These are phyloP conservation scores for Aspergillus ibericus DNA, from an alignment of 2,329 filamentous ascomycete species.

Conservation along the genomic window DNA sequence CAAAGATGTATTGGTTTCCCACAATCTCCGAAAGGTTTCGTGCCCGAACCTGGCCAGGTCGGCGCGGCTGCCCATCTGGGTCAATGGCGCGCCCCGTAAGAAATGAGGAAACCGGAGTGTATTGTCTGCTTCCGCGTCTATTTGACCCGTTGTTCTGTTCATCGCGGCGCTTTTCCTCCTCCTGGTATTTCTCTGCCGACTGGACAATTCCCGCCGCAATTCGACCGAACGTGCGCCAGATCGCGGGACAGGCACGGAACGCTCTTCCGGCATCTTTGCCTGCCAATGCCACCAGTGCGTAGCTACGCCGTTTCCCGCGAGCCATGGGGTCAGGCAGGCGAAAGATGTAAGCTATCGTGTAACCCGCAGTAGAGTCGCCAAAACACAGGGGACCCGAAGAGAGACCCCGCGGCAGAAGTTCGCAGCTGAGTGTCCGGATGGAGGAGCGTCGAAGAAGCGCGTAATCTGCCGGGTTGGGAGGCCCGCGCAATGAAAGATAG, in stretches of 20 bases:
- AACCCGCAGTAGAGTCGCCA: conserved; percentile 56
- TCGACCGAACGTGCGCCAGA: conserved; percentile 55
- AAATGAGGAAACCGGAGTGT: conserved; percentile 59
- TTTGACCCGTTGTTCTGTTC: conserved; percentile 33
- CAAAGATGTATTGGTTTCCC: conserved; percentile 59
- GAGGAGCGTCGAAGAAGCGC: conserved; percentile 57
- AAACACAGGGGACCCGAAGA: conserved; percentile 60
- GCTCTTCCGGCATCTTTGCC: conserved; percentile 53
- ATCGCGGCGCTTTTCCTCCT: conserved; percentile 46
- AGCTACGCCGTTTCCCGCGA: conserved; percentile 56
- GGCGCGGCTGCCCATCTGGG: conserved; percentile 55
- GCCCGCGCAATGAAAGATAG: conserved; percentile 59
- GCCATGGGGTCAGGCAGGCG: conserved; percentile 59
- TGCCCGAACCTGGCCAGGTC: conserved; percentile 54
- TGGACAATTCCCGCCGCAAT: conserved; percentile 55
- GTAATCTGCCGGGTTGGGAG: conserved; percentile 54
- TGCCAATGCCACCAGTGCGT: conserved; percentile 58
- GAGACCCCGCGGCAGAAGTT: conserved; percentile 56
- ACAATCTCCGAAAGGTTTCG: conserved; percentile 60
- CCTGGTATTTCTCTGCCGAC: conserved; percentile 47
- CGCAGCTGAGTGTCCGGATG: conserved; percentile 59
- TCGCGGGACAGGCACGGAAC: conserved; percentile 48
- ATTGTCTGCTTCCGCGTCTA: conserved; percentile 40
- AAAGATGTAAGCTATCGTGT: conserved; percentile 62
- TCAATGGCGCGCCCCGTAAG: conserved; percentile 57